Conservation (phyloP, 441 rosid genomes). For the Adansonia madagascariensis region DNA sequence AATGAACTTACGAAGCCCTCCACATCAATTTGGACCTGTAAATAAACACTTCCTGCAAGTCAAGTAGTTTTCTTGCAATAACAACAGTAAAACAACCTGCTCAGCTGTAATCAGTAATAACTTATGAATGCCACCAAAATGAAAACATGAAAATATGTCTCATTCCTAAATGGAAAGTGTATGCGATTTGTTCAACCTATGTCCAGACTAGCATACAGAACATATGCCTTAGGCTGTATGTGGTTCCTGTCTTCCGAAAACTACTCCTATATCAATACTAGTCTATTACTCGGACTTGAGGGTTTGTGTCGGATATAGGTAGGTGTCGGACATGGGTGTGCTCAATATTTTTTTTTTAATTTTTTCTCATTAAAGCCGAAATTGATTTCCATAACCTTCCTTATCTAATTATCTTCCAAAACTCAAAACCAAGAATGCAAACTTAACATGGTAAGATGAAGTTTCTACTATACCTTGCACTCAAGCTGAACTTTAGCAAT, state of each 20-base stretch:
- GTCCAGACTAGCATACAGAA: not conserved
- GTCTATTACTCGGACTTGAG: not conserved
- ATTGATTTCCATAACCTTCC: not conserved
- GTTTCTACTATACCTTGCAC: slow-evolving; percentile 67
- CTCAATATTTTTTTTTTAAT: not conserved
- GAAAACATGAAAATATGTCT: not conserved
- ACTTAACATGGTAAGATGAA: not conserved
- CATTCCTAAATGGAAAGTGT: not conserved
- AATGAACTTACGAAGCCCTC: slow-evolving; percentile 83
- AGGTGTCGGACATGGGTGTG: no score
- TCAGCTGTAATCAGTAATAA: not conserved
- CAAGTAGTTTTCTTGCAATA: not conserved
- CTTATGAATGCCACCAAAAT: not conserved
- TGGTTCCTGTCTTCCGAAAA: not conserved
- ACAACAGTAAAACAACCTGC: not conserved
- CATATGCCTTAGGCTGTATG: not conserved
- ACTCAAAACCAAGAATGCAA: slow-evolving; percentile 10
- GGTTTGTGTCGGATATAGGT: no score
- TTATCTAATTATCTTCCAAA: slow-evolving; percentile 7
- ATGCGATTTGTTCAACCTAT: not conserved
- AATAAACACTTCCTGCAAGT: not conserved
- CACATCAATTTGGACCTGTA: slow-evolving; percentile 85
- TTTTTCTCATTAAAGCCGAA: not conserved
- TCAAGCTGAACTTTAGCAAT: slow-evolving; percentile 93
- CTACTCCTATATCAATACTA: not conserved